These are phyloP conservation scores for Lepidium campestre DNA, from an alignment of 441 rosid genomes.

Conservation along the genomic window DNA sequence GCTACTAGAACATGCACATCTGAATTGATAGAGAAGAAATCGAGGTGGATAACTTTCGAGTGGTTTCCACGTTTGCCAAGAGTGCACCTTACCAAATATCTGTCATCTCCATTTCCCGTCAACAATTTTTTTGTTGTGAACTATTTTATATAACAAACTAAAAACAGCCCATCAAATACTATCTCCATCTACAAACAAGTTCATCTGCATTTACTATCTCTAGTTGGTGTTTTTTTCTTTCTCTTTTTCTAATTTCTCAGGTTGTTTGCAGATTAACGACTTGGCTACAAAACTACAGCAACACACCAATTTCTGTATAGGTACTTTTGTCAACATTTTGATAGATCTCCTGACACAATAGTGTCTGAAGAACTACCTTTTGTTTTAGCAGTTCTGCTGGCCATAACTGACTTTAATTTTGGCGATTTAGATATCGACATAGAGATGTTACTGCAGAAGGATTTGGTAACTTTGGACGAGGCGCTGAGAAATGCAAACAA, in stretches of 20 bases:
- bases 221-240: background rate
- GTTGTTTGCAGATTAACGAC: slow-evolving; percentile 59
- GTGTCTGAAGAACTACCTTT: background rate
- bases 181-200: background rate
- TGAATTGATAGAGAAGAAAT: background rate
- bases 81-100: background rate
- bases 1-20: background rate
- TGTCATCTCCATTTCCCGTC: background rate
- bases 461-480: slow-evolving; percentile 82
- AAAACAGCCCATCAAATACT: background rate
- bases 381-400: slow-evolving; percentile 10
- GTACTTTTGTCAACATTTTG: slow-evolving; percentile 33
- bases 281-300: slow-evolving; percentile 56
- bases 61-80: background rate
- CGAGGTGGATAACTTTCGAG: background rate
- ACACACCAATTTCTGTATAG: slow-evolving; percentile 59
- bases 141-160: background rate
- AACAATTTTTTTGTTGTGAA: background rate
- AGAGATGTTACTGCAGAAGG: slow-evolving; percentile 72
- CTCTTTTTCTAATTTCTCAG: background rate
- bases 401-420: slow-evolving; percentile 20
- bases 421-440: slow-evolving; percentile 69
- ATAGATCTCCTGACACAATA: background rate
- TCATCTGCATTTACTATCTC: background rate
- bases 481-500: slow-evolving; percentile 79